phyloP scores from a whole-genome alignment of 345 rosid species.

The Sisymbrium irio region DNA sequence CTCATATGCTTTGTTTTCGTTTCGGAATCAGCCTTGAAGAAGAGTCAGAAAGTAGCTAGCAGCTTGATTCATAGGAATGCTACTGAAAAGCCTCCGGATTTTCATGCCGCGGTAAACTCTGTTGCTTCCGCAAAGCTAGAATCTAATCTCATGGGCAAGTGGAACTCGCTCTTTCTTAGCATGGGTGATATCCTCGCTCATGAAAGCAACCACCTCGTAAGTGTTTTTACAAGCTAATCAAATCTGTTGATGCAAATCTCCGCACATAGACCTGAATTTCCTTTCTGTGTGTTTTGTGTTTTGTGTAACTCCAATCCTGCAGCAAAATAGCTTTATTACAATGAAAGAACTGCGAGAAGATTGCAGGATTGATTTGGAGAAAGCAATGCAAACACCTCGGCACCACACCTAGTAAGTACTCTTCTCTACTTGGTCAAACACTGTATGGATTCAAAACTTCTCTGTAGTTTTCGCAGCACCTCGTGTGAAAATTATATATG shows the following conservation, averaged over 20 bases:
- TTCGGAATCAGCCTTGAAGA: slow-evolving; percentile 53
- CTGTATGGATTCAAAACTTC: slow-evolving; percentile 19
- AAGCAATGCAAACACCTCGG: slow-evolving; percentile 44
- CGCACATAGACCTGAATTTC: not conserved
- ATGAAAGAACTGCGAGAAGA: slow-evolving; percentile 68
- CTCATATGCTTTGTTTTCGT: not conserved
- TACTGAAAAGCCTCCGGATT: slow-evolving; percentile 44
- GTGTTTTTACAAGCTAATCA: slow-evolving; percentile 24
- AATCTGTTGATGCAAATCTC: not conserved
- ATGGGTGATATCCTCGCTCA: slow-evolving; percentile 63
- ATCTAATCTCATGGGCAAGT: slow-evolving; percentile 57
- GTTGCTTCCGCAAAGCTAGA: slow-evolving; percentile 47
- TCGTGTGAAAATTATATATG: not conserved
- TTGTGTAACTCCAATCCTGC: slow-evolving; percentile 24
- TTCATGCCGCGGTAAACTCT: slow-evolving; percentile 30
- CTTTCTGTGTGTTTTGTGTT: too few relatives aligned
- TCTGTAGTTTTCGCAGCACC: not conserved
- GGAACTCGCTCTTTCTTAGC: slow-evolving; percentile 80
- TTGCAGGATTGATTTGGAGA: slow-evolving; percentile 71
- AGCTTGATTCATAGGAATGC: slow-evolving; percentile 49
- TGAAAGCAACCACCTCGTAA: slow-evolving; percentile 79
- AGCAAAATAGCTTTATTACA: slow-evolving; percentile 53
- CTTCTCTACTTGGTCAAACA: slow-evolving; percentile 12
- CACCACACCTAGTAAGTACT: slow-evolving; percentile 34
- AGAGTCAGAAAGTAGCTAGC: slow-evolving; percentile 76